Evolutionary conservation across 768 basidiomycete species (phyloP).

Genomic region (Pleurotus ostreatus): DNA sequence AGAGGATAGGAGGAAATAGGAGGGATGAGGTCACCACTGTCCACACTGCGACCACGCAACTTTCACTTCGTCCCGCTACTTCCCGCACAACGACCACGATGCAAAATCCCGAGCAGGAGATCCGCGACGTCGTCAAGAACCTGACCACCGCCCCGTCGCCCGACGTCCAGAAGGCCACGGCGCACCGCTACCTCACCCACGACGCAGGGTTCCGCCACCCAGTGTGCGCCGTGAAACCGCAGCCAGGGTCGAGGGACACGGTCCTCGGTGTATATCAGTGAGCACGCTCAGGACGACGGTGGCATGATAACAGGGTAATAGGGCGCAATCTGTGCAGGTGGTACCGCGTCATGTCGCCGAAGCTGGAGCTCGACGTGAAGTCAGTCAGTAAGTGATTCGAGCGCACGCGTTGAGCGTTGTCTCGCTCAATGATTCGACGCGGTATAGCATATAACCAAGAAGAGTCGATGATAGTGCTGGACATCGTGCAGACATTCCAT

Average conservation of each 20-base stretch:
- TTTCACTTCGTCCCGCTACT: neutral
- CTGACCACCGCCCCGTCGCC: conserved; percentile 47
- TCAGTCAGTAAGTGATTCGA: conserved; percentile 36
- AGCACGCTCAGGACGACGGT: conserved; percentile 12
- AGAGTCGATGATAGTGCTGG: conserved; percentile 40
- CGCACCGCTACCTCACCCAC: conserved; percentile 46
- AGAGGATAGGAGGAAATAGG: too few relatives aligned
- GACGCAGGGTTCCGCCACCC: conserved; percentile 61
- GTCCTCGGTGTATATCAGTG: conserved; percentile 59
- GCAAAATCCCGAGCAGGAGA: conserved; percentile 55
- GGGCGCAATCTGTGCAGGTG: conserved; percentile 32
- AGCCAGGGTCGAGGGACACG: conserved; percentile 47
- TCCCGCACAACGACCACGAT: conserved; percentile 23
- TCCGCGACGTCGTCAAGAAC: conserved; percentile 36
- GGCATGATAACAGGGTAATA: neutral
- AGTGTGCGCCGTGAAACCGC: conserved; percentile 43
- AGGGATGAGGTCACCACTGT: too few relatives aligned
- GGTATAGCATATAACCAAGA: conserved; percentile 44
- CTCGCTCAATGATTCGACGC: neutral
- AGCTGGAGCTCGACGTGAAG: conserved; percentile 34
- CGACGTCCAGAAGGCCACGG: conserved; percentile 41
- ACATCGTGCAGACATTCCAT: conserved; percentile 50
- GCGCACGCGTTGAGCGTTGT: neutral
- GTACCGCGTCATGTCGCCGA: conserved; percentile 61
- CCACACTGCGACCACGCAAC: too few relatives aligned